Evolutionary conservation across 805 yeast genomes (phyloP), one percentile per base, ranked within the genome.

Genomic region (Saturnispora serradocipensis): DNA sequence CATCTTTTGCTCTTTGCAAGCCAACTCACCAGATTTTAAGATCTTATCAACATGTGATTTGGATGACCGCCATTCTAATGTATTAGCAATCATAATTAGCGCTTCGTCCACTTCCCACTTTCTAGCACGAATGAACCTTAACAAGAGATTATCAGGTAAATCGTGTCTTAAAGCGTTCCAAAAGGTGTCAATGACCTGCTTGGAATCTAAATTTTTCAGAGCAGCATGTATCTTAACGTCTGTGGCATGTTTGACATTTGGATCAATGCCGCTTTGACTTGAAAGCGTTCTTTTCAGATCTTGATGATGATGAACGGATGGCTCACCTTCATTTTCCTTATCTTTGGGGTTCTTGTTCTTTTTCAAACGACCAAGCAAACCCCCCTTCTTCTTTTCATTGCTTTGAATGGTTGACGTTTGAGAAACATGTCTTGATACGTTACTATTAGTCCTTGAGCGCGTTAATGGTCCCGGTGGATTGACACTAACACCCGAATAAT

Each of bases 111-210:
- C 73, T 57, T 85, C 80, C 83, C 88, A 88, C 68, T 88, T 88
- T 68, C 97, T 81, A 38, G 97, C 97, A 59, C 96, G 76, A 25
- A 87, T 68, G 61, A 84, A 90, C 60, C 95, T 77, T 61, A 90
- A 72, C 30, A 88, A 48, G 58, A 83, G 67, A 59, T 86, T 84
- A 67, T 93, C 99, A 3, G 95, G 86, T 45, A 83, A 74, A 65
- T 91, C 98, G 42, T 81, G 76, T 68, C 91, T 81, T 48, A 81
- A 61, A 73, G 82, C 73, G 43, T 70, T 63, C 84, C 85, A 78
- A 62, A 82, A 73, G 56, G 76, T 74, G 8, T 65, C 65, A 55
- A 78, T 77, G 8, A 81, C 61, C 20, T 72, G 73, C 22, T 72
- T 73, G 0, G 84, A 77, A 24, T 80, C 73, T 53, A 82, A 66